Conservation (phyloP, 2,329 filamentous ascomycete genomes). For the Xylariaceae sp. region DNA sequence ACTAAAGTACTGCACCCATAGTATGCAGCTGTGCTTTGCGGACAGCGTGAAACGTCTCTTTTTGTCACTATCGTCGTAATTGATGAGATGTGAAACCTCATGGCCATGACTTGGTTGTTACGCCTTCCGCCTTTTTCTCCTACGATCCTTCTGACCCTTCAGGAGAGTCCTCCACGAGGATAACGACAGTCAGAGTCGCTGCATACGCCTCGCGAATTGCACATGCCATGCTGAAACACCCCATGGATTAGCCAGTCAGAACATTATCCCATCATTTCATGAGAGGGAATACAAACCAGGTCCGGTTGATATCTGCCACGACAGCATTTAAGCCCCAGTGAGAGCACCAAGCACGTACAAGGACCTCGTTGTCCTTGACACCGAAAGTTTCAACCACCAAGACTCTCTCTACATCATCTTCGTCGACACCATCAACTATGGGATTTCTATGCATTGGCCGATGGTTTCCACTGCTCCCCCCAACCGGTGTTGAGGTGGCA, state of each 20-base stretch:
- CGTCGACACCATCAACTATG: conserved; percentile 27
- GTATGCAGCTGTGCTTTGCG: too few species aligned
- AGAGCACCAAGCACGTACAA: conserved; percentile 72
- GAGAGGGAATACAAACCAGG: conserved; percentile 48
- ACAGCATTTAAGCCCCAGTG: conserved; percentile 71
- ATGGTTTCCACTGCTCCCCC: conserved; percentile 17
- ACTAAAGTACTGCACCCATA: too few species aligned
- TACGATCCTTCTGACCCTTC: conserved; percentile 29
- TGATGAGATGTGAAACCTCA: too few species aligned
- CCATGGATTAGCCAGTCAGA: not conserved
- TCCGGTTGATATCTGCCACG: conserved; percentile 64
- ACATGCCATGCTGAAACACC: conserved; percentile 57
- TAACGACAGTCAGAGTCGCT: conserved; percentile 67
- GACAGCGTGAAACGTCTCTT: too few species aligned
- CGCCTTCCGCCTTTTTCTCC: too few species aligned
- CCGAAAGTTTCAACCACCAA: conserved; percentile 71
- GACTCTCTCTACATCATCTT: conserved; percentile 59
- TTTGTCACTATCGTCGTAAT: too few species aligned
- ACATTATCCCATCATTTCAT: not conserved
- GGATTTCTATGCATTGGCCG: not conserved
- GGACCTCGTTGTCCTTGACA: conserved; percentile 69
- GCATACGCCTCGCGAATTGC: conserved; percentile 73
- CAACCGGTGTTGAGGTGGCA: conserved; percentile 20
- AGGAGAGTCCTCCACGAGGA: conserved; percentile 55
- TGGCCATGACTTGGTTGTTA: too few species aligned